These are phyloP conservation scores for Penicillium sp. DNA, from an alignment of 2,329 filamentous ascomycete genomes.

Conservation along the genomic window DNA sequence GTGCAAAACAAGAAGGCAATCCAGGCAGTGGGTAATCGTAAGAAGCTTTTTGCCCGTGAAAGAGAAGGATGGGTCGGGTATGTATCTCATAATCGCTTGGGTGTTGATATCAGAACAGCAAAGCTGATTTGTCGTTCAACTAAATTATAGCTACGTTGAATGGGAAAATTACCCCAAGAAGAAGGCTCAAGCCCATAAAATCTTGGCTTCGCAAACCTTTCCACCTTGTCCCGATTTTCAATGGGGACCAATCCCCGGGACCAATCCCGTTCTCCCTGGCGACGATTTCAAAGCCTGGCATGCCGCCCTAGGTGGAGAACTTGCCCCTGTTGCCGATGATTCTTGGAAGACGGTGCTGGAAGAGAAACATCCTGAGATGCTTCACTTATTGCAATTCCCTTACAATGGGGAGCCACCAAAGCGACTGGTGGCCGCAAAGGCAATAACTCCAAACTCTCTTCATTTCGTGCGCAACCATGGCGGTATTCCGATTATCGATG, in stretches of 20 bases:
- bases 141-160: slow-evolving; percentile 57
- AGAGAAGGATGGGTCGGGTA: too few relatives aligned
- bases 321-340: slow-evolving; percentile 55
- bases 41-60: too few relatives aligned
- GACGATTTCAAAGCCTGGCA: slow-evolving; percentile 62
- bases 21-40: too few relatives aligned
- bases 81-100: too few relatives aligned
- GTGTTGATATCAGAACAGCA: too few relatives aligned
- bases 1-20: too few relatives aligned
- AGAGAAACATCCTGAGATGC: slow-evolving; percentile 62
- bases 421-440: slow-evolving; percentile 55
- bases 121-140: too few relatives aligned
- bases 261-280: slow-evolving; percentile 60
- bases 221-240: slow-evolving; percentile 56
- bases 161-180: slow-evolving; percentile 72
- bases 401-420: slow-evolving; percentile 66
- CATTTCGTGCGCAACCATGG: slow-evolving; percentile 73
- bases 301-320: slow-evolving; percentile 51
- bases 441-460: slow-evolving; percentile 60
- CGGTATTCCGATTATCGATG: slow-evolving; percentile 66
- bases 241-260: slow-evolving; percentile 55
- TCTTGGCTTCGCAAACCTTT: slow-evolving; percentile 57
- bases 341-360: slow-evolving; percentile 58
- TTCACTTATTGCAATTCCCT: slow-evolving; percentile 63
- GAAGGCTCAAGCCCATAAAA: slow-evolving; percentile 59